Evolutionary conservation across 768 basidiomycete species (phyloP).

Genomic region (Collybia mongolica): DNA sequence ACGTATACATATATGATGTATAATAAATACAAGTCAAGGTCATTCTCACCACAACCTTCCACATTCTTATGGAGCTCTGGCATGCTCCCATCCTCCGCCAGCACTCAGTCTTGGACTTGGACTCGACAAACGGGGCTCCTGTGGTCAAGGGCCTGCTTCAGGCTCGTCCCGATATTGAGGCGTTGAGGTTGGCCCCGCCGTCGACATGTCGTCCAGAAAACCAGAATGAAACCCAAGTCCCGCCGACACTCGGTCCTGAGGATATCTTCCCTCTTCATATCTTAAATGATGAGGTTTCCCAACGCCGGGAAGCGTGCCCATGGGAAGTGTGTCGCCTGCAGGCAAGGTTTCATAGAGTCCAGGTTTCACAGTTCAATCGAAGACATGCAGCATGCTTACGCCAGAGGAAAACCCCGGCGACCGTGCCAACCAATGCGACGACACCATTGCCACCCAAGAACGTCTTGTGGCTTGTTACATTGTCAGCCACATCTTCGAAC

Average conservation of each 20-base stretch:
- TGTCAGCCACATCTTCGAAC: conserved; percentile 69
- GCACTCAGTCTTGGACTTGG: not conserved
- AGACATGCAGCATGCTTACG: conserved; percentile 48
- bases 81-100: not conserved
- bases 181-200: conserved; percentile 27
- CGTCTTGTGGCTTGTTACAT: conserved; percentile 77
- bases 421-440: conserved; percentile 71
- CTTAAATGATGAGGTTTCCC: conserved; percentile 5
- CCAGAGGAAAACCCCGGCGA: conserved; percentile 74
- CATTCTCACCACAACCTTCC: too few relatives aligned
- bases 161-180: conserved; percentile 57
- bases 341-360: conserved; percentile 62
- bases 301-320: conserved; percentile 59
- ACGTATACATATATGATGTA: not conserved
- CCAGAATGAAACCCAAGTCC: conserved; percentile 70
- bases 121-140: not conserved
- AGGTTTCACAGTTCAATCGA: conserved; percentile 50
- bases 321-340: conserved; percentile 64
- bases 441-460: conserved; percentile 76
- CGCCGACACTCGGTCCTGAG: conserved; percentile 29
- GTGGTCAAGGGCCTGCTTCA: conserved; percentile 12
- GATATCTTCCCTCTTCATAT: conserved; percentile 33
- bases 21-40: not conserved
- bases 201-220: conserved; percentile 64
- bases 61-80: not conserved